Percentiles rank a stretch among this genome's conserved stretches.
phyloP scores from a whole-genome alignment of 2,329 filamentous ascomycete genomes.

The Fusarium pseudonygamai region DNA sequence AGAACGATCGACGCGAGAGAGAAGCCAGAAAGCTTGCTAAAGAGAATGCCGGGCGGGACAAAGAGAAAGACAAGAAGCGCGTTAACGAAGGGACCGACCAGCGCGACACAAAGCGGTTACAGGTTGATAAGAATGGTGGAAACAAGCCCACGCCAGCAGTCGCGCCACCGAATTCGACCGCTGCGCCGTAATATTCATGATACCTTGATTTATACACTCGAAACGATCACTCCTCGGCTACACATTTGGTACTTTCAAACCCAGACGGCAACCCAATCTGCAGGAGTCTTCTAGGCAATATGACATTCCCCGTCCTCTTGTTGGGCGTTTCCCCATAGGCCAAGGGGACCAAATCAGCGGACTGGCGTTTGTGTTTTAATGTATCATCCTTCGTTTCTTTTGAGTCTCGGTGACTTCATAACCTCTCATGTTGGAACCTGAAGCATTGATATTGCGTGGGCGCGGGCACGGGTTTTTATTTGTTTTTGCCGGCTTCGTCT shows the following conservation, averaged over 20 bases:
- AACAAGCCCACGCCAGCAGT: constrained; percentile 15
- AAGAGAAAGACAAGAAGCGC: constrained; percentile 54
- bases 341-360: not conserved
- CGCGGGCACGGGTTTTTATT: constrained; percentile 3
- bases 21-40: constrained; percentile 60
- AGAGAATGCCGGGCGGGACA: constrained; percentile 46
- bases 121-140: constrained; percentile 42
- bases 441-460: not conserved
- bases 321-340: not conserved
- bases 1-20: constrained; percentile 76
- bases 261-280: constrained; percentile 7
- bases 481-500: constrained; percentile 13
- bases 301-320: not conserved
- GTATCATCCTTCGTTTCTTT: not conserved
- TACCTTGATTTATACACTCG: not conserved
- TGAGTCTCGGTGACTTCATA: not conserved
- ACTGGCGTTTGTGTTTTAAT: constrained; percentile 21
- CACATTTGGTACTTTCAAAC: not conserved
- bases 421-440: not conserved
- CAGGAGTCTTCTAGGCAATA: constrained; percentile 3
- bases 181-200: constrained; percentile 14
- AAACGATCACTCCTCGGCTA: not conserved
- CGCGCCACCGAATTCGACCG: constrained; percentile 11
- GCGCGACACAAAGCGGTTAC: constrained; percentile 48
- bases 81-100: constrained; percentile 45